Conservation (phyloP, 371 early-diverging fungal species). For the Mucor sp. region DNA sequence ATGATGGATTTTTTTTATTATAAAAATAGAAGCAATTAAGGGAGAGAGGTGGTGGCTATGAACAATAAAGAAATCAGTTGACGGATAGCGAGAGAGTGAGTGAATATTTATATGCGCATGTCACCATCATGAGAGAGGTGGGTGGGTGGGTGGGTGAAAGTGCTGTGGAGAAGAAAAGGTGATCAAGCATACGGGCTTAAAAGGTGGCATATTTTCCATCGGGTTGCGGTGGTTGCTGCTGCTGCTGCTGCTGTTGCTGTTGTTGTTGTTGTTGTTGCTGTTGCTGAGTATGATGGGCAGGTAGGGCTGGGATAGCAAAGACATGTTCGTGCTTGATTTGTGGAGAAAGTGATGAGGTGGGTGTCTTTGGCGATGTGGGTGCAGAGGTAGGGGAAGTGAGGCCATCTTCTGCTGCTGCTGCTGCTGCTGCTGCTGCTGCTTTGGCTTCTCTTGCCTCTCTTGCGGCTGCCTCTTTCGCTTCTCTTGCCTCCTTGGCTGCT, state of each 20-base stretch:
- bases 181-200: neutral
- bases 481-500: neutral
- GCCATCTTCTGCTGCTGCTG: neutral
- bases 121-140: neutral
- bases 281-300: neutral
- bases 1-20: neutral
- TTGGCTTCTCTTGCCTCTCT: neutral
- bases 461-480: constrained; percentile 6
- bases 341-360: constrained; percentile 6
- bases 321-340: constrained; percentile 8
- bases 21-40: neutral
- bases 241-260: constrained; percentile 1
- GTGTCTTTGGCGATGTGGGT: constrained; percentile 17
- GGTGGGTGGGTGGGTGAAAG: too few relatives aligned
- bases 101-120: neutral
- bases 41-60: neutral
- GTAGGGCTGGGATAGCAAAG: constrained; percentile 9
- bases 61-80: neutral
- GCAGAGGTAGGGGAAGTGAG: constrained; percentile 8
- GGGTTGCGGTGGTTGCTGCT: neutral
- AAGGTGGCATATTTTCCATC: neutral
- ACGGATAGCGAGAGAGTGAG: neutral
- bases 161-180: neutral
- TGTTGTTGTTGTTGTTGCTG: constrained; percentile 2
- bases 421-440: neutral